phyloP scores from a whole-genome alignment of 305 asterid species.

The Solanum aculeatissimum region DNA sequence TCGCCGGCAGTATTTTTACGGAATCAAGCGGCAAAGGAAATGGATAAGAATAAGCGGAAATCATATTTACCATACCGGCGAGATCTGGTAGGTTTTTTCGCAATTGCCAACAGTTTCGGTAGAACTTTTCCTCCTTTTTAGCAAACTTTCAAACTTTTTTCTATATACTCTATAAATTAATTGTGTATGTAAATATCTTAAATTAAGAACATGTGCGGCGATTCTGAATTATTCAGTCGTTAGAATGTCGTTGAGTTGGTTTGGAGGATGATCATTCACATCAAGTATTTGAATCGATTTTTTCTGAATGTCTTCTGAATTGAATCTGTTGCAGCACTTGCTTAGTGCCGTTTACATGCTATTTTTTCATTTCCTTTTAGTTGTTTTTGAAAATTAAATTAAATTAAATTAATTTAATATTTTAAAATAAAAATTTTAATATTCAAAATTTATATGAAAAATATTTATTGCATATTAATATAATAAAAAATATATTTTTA shows the following conservation, averaged over 20 bases:
- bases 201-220: neutral
- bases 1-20: conserved; percentile 56
- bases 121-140: conserved; percentile 31
- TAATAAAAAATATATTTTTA: too few species aligned
- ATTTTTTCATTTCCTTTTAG: neutral
- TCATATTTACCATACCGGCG: conserved; percentile 72
- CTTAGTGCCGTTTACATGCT: neutral
- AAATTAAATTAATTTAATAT: too few species aligned
- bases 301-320: too few species aligned
- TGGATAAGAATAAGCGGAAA: conserved; percentile 37
- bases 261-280: neutral
- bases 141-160: neutral
- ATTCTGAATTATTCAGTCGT: neutral
- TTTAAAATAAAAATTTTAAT: too few species aligned
- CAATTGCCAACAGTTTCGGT: conserved; percentile 24
- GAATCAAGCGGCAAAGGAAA: conserved; percentile 45
- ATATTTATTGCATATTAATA: too few species aligned
- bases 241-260: neutral
- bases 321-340: too few species aligned
- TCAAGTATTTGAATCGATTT: too few species aligned
- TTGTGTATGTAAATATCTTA: neutral
- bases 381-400: too few species aligned
- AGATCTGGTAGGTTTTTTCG: conserved; percentile 65
- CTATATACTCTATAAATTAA: neutral
- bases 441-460: too few species aligned